phyloP scores from a whole-genome alignment of 1,284 basidiomycete species.

The Marasmius sp. region DNA sequence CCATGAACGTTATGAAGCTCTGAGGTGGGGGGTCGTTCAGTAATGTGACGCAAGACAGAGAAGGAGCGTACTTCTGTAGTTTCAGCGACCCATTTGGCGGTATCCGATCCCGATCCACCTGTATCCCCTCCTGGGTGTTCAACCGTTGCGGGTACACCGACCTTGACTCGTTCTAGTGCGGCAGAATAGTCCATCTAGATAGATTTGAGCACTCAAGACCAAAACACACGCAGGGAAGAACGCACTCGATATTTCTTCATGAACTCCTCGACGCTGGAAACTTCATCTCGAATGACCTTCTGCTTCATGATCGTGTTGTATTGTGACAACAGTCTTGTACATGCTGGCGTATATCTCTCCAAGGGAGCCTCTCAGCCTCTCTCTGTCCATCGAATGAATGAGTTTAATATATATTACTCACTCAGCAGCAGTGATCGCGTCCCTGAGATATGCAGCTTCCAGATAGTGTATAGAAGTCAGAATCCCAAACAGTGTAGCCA shows the following conservation, averaged over 20 bases:
- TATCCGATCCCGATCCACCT: slow-evolving; percentile 61
- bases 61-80: slow-evolving; percentile 79
- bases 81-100: slow-evolving; percentile 97
- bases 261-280: slow-evolving; percentile 81
- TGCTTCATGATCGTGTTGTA: slow-evolving; percentile 97
- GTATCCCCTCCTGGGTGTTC: slow-evolving; percentile 82
- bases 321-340: slow-evolving; percentile 88
- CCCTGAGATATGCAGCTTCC: slow-evolving; percentile 93
- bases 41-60: neutral
- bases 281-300: slow-evolving; percentile 87
- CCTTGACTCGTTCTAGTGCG: slow-evolving; percentile 84
- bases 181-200: slow-evolving; percentile 92
- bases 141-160: slow-evolving; percentile 95
- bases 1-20: slow-evolving; percentile 99
- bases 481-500: slow-evolving; percentile 91
- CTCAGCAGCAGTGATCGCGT: slow-evolving; percentile 89
- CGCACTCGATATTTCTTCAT: slow-evolving; percentile 87
- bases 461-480: slow-evolving; percentile 92
- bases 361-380: slow-evolving; percentile 24
- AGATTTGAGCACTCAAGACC: neutral
- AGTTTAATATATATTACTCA: slow-evolving; percentile 43
- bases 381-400: slow-evolving; percentile 3
- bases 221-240: slow-evolving; percentile 15
- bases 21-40: slow-evolving; percentile 29
- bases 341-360: slow-evolving; percentile 94